Evolutionary conservation across 176 grass and related monocot species (phyloP).

Genomic region (Carex littledalei): DNA sequence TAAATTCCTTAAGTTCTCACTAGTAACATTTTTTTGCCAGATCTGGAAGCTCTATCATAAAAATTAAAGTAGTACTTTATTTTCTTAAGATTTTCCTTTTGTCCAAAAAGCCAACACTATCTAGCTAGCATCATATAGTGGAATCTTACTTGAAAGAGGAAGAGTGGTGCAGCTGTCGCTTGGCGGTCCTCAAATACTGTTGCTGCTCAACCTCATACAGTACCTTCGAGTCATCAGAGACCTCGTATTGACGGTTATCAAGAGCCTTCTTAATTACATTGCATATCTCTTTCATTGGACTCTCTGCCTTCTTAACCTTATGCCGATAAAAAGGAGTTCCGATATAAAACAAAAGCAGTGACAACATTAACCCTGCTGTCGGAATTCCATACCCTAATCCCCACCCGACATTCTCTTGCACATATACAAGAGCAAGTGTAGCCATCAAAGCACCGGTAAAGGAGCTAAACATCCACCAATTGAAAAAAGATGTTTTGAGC

Average conservation of each 20-base stretch:
- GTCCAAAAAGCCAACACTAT: not conserved
- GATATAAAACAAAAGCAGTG: slow-evolving; percentile 36
- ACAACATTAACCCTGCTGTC: slow-evolving; percentile 32
- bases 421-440: slow-evolving; percentile 20
- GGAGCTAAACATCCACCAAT: slow-evolving; percentile 39
- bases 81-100: not conserved
- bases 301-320: slow-evolving; percentile 42
- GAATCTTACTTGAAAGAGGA: slow-evolving; percentile 23
- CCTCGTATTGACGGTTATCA: slow-evolving; percentile 10
- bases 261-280: slow-evolving; percentile 37
- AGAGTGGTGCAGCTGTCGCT: slow-evolving; percentile 32
- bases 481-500: slow-evolving; percentile 34
- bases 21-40: not conserved
- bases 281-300: slow-evolving; percentile 36
- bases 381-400: slow-evolving; percentile 46
- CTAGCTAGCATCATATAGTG: not conserved
- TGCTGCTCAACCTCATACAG: slow-evolving; percentile 44
- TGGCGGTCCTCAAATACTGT: slow-evolving; percentile 31
- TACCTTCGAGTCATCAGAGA: slow-evolving; percentile 32
- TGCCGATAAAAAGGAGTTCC: slow-evolving; percentile 47
- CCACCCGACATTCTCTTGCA: slow-evolving; percentile 58
- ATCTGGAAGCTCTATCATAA: not conserved
- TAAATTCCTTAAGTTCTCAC: not conserved
- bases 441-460: slow-evolving; percentile 26
- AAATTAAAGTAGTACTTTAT: not conserved